Evolutionary conservation across 129 eudicot genomes (phyloP), one percentile per base, ranked within the genome.

Genomic region (Ambrosia trifida): DNA sequence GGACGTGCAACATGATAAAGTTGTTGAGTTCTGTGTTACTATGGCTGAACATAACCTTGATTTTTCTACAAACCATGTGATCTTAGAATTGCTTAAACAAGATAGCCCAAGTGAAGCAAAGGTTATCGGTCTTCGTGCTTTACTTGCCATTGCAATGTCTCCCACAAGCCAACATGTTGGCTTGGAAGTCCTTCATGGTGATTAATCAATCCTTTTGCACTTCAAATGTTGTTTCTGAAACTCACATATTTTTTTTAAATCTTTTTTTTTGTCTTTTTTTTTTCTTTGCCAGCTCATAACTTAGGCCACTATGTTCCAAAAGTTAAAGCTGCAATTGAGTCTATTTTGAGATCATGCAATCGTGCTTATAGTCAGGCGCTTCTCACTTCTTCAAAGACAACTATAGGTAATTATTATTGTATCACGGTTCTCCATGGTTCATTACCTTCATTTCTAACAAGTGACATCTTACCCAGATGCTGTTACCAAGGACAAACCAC

Each of bases 21-120:
- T 94, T 61, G 98, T 94, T 4, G 97, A 94, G 62, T 94, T 94
- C 73, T 94, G 98, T 85, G 98, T 94, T 74, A 94, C 97, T 3
- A 87, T 94, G 53, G 97, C 98, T 4, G 96, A 94, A 64, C 95
- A 91, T 84, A 94, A 94, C 72, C 95, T 94, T 74, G 96, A 94
- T 77, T 94, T 94, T 84, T 86, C 98, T 17, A 94, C 89, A 91
- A 89, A 94, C 69, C 98, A 94, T 61, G 87, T 84, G 82, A 85
- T 94, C 67, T 82, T 94, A 70, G 98, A 94, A 81, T 82, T 94
- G 70, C 83, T 94, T 35, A 94, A 84, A 83, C 98, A 94, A 85
- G 98, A 94, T 72, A 89, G 97, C 83, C 87, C 98, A n/a, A 89
- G 96, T 82, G 98, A 94, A 80, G 98, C 96, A 44, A 89, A 94